Evolutionary conservation across 768 basidiomycete species (phyloP), one percentile per base, ranked within the genome.

Genomic region (Macrolepiota albuminosa): DNA sequence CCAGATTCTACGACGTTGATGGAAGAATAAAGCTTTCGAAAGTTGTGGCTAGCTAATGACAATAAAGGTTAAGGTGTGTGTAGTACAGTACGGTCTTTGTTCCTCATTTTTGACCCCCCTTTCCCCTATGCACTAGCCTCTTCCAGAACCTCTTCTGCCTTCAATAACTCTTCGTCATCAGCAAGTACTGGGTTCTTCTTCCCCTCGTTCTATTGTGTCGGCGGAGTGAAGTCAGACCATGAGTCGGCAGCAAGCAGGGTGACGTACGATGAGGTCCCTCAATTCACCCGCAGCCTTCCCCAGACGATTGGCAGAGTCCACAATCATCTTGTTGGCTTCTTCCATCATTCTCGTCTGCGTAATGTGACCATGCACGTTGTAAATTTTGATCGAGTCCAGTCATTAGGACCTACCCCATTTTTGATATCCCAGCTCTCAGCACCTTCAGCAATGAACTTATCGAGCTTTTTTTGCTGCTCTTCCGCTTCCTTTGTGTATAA

Each of bases 291-390:
- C 77, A 36, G 84, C 85, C 67, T 78, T 82, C 50, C 78, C 82
- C n/a, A 92, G 74, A 50, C 88, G 81, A 57, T 71, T 78, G 57
- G 76, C 74, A 24, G 86, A 81, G 68, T 93, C 90, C 54, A 73
- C 73, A 60, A 93, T 81, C 92, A 95, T 92, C 78, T 84, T 91
- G 62, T 83, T 75, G 46, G 87, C 86, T 76, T 95, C 93, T 58
- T 89, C 86, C 52, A 86, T 73, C 75, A 93, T 76, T 67, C 80
- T 82, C 57, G 71, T 78, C 91, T 93, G 67, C 55, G 58, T 47
- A 60, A 54, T 66, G 57, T 62, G 64, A 62, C 61, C 61, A 61
- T 63, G 48, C 53, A 54, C 50, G 26, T 6, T 43, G 52, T 26
- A 46, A 33, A 26, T 49, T 34, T 3, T 47, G 37, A 54, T 43